Evolutionary conservation across 768 basidiomycete genomes (phyloP), one percentile per base, ranked within the genome.

Genomic region (Leccinum incarnatum): DNA sequence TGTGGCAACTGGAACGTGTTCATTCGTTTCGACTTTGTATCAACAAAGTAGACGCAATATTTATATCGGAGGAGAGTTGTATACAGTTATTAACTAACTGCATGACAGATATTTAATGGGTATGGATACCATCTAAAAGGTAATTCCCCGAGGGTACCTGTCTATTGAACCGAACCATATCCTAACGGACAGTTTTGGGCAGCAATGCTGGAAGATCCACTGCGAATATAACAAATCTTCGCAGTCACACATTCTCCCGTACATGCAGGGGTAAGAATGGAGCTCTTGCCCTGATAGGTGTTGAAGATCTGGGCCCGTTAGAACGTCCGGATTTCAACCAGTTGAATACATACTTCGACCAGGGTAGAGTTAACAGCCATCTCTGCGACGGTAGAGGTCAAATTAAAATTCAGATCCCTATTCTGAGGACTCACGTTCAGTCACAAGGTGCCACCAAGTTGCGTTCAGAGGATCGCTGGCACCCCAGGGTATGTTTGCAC

Each of bases 361-460:
- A 90, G 73, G 27, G 79, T 77, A 4, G 80, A 66, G 67, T 91
- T 76, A 10, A 72, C 69, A 65, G 81, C 76, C 86, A 88, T 87
- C 46, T 81, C 86, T 85, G 58, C 54, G 29, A 37, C 23, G 12
- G 23, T 25, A 10, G 30, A 5, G 56, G 46, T 62, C 19, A 40
- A 59, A 48, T 23, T n/a, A 36, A 7, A 37, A 14, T 29, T 51
- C 53, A 3, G 53, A 40, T 34, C 12, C 23, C 29, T 30, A 27
- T 51, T 37, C n/a, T 9, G n/a, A 34, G 36, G 58, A 74, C 79
- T 61, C 56, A 85, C 87, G 80, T 73, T 90, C 88, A 10, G 89
- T 91, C 45, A 91, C 87, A 49, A 72, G 81, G 64, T 91, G 89
- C 89, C 89, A 91, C 85, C 87, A 91, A 10, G 90, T 91, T 7